These are phyloP conservation scores for Blumeria graminis DNA, from an alignment of 2,329 filamentous ascomycete genomes.

Conservation along the genomic window DNA sequence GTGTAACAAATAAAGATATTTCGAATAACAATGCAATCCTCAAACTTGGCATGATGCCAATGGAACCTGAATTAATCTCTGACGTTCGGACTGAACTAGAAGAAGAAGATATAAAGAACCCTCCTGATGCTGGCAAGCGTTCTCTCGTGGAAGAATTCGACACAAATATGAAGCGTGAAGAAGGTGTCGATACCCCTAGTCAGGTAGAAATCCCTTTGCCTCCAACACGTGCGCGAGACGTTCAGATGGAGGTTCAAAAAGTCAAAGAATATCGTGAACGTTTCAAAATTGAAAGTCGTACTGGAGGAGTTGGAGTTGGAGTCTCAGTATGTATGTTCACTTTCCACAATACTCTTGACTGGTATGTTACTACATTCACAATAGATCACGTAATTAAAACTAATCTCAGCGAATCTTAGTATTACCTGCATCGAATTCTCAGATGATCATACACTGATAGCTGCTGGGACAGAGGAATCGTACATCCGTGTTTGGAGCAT, in stretches of 20 bases:
- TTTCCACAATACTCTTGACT: constrained; percentile 87
- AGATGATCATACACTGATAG: constrained; percentile 66
- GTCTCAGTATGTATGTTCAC: constrained; percentile 94
- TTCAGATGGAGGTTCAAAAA: constrained; percentile 83
- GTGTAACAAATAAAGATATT: constrained; percentile 34
- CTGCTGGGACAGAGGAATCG: constrained; percentile 74
- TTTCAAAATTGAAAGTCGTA: constrained; percentile 66
- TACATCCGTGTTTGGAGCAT: constrained; percentile 90
- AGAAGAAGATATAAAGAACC: constrained; percentile 59
- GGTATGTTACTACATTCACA: constrained; percentile 27
- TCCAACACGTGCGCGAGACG: constrained; percentile 68
- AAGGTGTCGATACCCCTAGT: constrained; percentile 59
- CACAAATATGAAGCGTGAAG: constrained; percentile 67
- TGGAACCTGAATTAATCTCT: constrained; percentile 59
- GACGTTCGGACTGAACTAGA: constrained; percentile 74
- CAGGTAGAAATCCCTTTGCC: constrained; percentile 66
- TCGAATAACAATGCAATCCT: constrained; percentile 33
- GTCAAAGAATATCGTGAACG: constrained; percentile 81
- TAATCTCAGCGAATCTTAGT: constrained; percentile 20
- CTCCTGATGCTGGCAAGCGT: constrained; percentile 43
- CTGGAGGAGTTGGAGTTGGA: constrained; percentile 58
- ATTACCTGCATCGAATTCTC: constrained; percentile 92
- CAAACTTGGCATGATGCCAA: constrained; percentile 57
- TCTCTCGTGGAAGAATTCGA: constrained; percentile 74
- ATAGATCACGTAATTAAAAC: neutral